Evolutionary conservation across 1,139 yeast genomes (phyloP), one percentile per base, ranked within the genome.

Genomic region (Pichia sp.): DNA sequence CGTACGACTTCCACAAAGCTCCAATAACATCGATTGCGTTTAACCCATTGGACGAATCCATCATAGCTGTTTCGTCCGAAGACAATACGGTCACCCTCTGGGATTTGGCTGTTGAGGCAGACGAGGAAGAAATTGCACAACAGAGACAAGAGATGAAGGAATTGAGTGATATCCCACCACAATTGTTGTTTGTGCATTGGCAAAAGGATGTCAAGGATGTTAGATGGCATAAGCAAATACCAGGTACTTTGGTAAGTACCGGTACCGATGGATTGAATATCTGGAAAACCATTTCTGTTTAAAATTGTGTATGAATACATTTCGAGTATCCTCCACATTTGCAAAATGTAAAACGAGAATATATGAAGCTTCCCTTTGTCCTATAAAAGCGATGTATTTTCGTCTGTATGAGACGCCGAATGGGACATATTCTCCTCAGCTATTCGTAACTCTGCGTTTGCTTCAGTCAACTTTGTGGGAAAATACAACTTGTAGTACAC

Each of bases 81-180:
- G 99, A 95, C 71, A 90, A 90, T 69, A 93, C 98, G 11, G 98
- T 93, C 8, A 90, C 98, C 1, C 75, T 93, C 60, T 93, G 99
- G 99, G 97, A 90, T 75, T 78, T 90, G 69, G 93, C 97, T 8
- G 97, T 90, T 29, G 97, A 90, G 74, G 97, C 97, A 7, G 97
- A 90, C 72, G 97, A 90, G 68, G 97, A 90, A 70, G 97, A 90
- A 72, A 86, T 90, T 61, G 81, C 85, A 54, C 87, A 85, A 66
- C 96, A 89, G 72, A 77, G 80, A 64, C 76, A 77, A 60, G 90
- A 85, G 67, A 76, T 81, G 41, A 84, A 85, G 64, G 97, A 90
- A 63, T 77, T 93, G 63, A 86, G 85, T 62, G 95, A 88, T 64
- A 89, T 93, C 62, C 99, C 99, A 40, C 95, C 98, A 29, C 99